A percentile compares a stretch with the other conserved stretches of the same genome.
These are phyloP conservation scores for Pseudognaphalium luteoalbum DNA, from an alignment of 129 eudicot species.

Conservation along the genomic window DNA sequence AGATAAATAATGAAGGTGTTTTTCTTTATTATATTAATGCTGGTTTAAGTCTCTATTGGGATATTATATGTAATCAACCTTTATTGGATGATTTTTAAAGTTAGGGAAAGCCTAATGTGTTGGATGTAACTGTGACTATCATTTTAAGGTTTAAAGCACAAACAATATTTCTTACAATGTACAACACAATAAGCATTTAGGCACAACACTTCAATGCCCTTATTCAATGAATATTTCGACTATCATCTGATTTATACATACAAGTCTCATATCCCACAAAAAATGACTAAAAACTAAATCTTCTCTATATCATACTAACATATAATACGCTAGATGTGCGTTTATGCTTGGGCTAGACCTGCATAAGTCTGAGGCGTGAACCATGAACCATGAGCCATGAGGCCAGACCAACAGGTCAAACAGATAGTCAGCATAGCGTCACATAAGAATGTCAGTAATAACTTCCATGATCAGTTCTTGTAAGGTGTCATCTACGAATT, in stretches of 20 bases:
- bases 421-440: slow-evolving; percentile 21
- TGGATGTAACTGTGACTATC: background rate
- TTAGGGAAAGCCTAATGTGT: background rate
- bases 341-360: slow-evolving; percentile 1
- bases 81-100: background rate
- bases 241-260: slow-evolving; percentile 27
- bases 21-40: too few species aligned
- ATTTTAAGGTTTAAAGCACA: too few species aligned
- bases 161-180: background rate
- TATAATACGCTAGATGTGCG: slow-evolving; percentile 2
- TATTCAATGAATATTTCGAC: slow-evolving; percentile 26
- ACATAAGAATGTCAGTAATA: slow-evolving; percentile 22
- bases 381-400: slow-evolving; percentile 5
- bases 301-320: slow-evolving; percentile 29
- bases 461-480: slow-evolving; percentile 43
- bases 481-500: slow-evolving; percentile 47
- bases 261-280: slow-evolving; percentile 24
- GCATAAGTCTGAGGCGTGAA: slow-evolving; percentile 14
- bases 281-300: slow-evolving; percentile 24
- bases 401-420: slow-evolving; percentile 24
- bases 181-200: slow-evolving; percentile 20
- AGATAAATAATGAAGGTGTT: background rate
- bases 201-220: slow-evolving; percentile 20
- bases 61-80: background rate
- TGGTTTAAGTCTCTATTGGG: background rate